These are phyloP conservation scores for Apium graveolens DNA, from an alignment of 129 eudicot genomes.

Conservation along the genomic window DNA sequence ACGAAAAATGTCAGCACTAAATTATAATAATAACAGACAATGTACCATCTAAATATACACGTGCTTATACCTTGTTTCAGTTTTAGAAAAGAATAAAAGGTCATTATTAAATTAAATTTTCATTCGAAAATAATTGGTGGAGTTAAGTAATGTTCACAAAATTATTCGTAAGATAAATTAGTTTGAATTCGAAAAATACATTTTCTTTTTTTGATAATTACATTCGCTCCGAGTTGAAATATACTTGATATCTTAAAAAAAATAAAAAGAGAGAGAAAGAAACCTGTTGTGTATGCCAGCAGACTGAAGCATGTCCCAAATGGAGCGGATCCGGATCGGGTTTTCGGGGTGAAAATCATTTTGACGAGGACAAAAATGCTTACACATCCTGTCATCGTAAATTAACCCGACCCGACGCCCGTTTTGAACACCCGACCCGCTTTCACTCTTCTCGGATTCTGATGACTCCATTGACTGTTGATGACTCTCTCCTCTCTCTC, in stretches of 20 bases:
- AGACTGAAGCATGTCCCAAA: conserved; percentile 53
- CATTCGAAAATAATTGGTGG: no score
- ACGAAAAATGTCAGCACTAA: conserved; percentile 8
- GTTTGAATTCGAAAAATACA: not conserved
- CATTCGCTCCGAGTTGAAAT: no score
- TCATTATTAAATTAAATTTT: no score
- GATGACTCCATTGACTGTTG: conserved; percentile 13
- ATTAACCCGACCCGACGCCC: conserved; percentile 71
- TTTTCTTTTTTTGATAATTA: no score
- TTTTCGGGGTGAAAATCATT: conserved; percentile 62
- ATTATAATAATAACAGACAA: not conserved
- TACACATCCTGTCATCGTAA: conserved; percentile 77
- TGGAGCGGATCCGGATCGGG: conserved; percentile 72
- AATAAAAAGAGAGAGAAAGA: not conserved
- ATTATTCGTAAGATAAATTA: no score
- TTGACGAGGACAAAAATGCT: conserved; percentile 38
- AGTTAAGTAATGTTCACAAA: no score
- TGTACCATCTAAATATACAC: not conserved
- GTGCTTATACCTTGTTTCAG: no score
- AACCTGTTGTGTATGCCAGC: conserved; percentile 61
- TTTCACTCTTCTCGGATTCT: not conserved
- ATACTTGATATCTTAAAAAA: no score
- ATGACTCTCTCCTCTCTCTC: not conserved
- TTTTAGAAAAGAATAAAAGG: no score
- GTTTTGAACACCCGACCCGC: not conserved